Evolutionary conservation across 495 filamentous ascomycete species (phyloP).

Genomic region (Penicillium argentinense): DNA sequence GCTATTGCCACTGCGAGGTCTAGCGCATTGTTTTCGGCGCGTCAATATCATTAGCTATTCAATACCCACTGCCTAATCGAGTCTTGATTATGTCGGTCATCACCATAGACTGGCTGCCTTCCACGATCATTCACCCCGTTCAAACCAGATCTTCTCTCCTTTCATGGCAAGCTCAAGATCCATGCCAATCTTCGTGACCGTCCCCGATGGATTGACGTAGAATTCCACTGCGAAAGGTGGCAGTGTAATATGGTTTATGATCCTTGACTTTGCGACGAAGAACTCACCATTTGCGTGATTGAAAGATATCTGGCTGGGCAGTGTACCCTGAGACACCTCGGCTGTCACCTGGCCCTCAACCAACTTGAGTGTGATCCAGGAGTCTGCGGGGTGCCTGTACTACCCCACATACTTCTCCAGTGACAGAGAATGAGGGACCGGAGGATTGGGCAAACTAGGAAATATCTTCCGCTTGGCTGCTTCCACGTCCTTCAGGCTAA

Average conservation of each 20-base stretch:
- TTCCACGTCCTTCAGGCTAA: neutral
- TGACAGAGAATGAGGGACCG: slow-evolving; percentile 10
- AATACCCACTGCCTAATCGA: no score
- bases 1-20: no score
- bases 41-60: no score
- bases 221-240: slow-evolving; percentile 31
- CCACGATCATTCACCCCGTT: no score
- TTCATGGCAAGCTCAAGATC: slow-evolving; percentile 27
- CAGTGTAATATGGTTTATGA: neutral
- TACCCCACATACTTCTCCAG: slow-evolving; percentile 16
- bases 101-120: no score
- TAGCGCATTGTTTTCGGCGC: no score
- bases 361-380: slow-evolving; percentile 1
- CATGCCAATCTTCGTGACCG: slow-evolving; percentile 30
- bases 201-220: slow-evolving; percentile 33
- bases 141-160: slow-evolving; percentile 32
- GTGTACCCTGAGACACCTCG: slow-evolving; percentile 5
- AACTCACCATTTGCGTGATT: slow-evolving; percentile 17
- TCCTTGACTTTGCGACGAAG: slow-evolving; percentile 13
- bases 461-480: slow-evolving; percentile 8
- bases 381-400: slow-evolving; percentile 11
- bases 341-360: neutral
- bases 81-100: no score
- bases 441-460: slow-evolving; percentile 11
- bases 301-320: slow-evolving; percentile 1